Evolutionary conservation across 345 rosid genomes (phyloP).

Genomic region (Hibiscus trionum): DNA sequence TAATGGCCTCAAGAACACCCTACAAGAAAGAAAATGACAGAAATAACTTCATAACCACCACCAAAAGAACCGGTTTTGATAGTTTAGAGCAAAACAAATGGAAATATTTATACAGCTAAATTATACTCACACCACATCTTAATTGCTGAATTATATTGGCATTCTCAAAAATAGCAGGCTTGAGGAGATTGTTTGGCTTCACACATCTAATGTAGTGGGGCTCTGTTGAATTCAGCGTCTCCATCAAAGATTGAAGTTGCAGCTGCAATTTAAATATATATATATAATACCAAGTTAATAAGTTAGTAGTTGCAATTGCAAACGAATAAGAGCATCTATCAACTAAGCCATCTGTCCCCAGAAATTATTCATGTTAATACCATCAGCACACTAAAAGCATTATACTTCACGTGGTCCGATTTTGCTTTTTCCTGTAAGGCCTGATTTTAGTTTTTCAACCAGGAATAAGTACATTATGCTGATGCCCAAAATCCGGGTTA

Average conservation of each 20-base stretch:
- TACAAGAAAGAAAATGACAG: conserved; percentile 15
- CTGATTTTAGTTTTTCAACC: too few species aligned
- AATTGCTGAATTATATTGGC: conserved; percentile 87
- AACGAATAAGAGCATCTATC: not conserved
- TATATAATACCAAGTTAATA: not conserved
- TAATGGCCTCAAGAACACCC: conserved; percentile 90
- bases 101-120: conserved; percentile 9
- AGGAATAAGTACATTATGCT: too few species aligned
- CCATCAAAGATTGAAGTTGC: conserved; percentile 99
- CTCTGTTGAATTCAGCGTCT: conserved; percentile 86
- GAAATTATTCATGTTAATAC: conserved; percentile 2
- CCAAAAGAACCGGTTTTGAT: conserved; percentile 8
- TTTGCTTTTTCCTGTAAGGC: too few species aligned
- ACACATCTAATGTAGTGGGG: conserved; percentile 99
- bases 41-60: conserved; percentile 4
- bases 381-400: not conserved
- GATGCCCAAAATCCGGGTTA: too few species aligned
- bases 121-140: conserved; percentile 92
- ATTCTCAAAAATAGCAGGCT: conserved; percentile 95
- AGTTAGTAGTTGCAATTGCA: not conserved
- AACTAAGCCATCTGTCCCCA: not conserved
- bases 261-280: conserved; percentile 41
- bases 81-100: conserved; percentile 7
- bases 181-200: conserved; percentile 96
- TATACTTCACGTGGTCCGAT: not conserved